Evolutionary conservation across 2,329 filamentous ascomycete species (phyloP), one percentile per base, ranked within the genome.

Genomic region (Paraphoma sp.): DNA sequence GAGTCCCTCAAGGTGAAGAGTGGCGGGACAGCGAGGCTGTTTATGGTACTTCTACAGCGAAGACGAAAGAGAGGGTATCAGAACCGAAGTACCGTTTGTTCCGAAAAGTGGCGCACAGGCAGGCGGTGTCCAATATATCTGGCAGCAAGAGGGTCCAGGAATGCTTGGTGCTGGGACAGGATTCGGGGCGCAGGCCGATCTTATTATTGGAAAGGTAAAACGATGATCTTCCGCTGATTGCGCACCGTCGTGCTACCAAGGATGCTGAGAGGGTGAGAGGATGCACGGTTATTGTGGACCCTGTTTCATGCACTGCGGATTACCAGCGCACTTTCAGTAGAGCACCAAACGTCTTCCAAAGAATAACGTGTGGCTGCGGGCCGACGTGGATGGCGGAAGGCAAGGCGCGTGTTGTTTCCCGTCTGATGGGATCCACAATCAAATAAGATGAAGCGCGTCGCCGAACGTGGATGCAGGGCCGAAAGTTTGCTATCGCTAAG

Each of bases 211-310:
- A 62, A 73, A 69, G 56, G 56, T 53, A 60, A 45, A 57, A 46
- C 56, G 72, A 51, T 68, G 73, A 76, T 76, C 72, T 64, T 68
- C 64, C 67, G 68, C 65, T 59, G 55, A 60, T 59, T 58, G 56
- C 56, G 64, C 60, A 62, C 66, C 54, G 69, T 64, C 59, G 64
- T 68, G 56, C 58, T 59, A 64, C 62, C 51, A 63, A 54, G 53
- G 55, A 66, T 50, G 62, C 62, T 65, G 59, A 63, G 60, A 72
- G 62, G 60, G 57, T 51, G 55, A 56, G 53, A 60, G 29, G 57
- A 51, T 58, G 61, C 61, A 65, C 59, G 64, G 59, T 50, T 48
- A 44, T 23, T 49, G 65, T 70, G 69, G 66, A 69, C 69, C 70
- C 64, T 65, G 69, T 64, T 62, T 65, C 59, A 59, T 63, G 63